Evolutionary conservation across 345 rosid genomes (phyloP).

Genomic region (Theobroma cacao): DNA sequence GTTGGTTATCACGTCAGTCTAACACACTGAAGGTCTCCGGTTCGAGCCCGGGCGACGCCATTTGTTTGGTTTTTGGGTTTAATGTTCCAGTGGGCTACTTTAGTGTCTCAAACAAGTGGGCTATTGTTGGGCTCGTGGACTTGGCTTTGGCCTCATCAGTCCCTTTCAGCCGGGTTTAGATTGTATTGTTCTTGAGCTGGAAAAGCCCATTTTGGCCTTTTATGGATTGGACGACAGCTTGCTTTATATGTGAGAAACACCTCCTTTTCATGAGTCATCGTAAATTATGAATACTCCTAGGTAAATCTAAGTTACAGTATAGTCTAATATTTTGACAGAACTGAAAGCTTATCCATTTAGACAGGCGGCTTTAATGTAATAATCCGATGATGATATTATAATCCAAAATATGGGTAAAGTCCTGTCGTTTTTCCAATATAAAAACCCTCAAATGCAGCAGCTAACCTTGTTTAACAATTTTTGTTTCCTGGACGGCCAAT

Average conservation of each 20-base stretch:
- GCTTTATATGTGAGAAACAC: too few relatives aligned
- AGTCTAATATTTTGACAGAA: not conserved
- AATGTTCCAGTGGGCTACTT: too few relatives aligned
- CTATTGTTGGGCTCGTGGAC: too few relatives aligned
- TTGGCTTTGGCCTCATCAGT: too few relatives aligned
- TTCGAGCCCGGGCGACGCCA: constrained; percentile 72
- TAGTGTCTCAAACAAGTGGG: too few relatives aligned
- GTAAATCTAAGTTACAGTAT: not conserved
- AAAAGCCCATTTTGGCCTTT: too few relatives aligned
- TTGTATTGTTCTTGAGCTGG: too few relatives aligned
- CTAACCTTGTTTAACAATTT: too few relatives aligned
- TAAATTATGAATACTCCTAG: not conserved
- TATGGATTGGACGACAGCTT: too few relatives aligned
- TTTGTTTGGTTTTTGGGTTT: too few relatives aligned
- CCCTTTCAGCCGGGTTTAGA: too few relatives aligned
- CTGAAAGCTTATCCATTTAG: not conserved
- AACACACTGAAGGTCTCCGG: constrained; percentile 81
- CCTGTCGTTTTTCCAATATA: not conserved
- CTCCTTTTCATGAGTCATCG: not conserved
- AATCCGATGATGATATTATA: not conserved
- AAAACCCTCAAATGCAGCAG: not conserved
- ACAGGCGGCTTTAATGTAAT: not conserved
- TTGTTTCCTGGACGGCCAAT: not conserved
- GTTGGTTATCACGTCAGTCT: constrained; percentile 79
- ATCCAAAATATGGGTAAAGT: not conserved